These are phyloP conservation scores for Streptanthus diversifolius DNA, from an alignment of 345 rosid species.

Conservation along the genomic window DNA sequence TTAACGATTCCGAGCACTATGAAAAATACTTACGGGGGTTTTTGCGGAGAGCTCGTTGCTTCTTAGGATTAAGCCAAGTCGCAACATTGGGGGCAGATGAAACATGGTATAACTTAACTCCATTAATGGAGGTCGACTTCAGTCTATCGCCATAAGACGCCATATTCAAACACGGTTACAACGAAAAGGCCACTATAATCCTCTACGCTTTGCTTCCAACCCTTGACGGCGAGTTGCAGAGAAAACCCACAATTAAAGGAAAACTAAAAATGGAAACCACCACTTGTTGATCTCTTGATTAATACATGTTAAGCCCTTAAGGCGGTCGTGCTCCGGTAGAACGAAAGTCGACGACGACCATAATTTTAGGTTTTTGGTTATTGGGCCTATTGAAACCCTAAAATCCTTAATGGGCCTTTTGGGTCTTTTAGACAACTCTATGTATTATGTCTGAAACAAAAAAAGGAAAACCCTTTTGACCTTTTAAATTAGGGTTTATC, in stretches of 20 bases:
- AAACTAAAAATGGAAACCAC: not conserved
- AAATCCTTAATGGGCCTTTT: not conserved
- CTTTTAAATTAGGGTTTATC: constrained; percentile 30
- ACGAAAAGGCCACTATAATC: not conserved
- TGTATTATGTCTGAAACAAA: not conserved
- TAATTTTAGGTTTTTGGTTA: constrained; percentile 14
- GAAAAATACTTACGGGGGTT: constrained; percentile 44
- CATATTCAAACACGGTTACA: constrained; percentile 37
- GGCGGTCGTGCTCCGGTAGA: constrained; percentile 26
- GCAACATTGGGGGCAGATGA: constrained; percentile 65
- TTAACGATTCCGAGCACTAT: not conserved
- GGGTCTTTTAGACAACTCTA: not conserved
- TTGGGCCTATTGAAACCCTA: constrained; percentile 6
- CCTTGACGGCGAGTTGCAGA: constrained; percentile 19
- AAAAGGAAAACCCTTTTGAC: not conserved
- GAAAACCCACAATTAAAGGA: not conserved
- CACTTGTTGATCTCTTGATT: not conserved
- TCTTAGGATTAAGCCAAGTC: constrained; percentile 71
- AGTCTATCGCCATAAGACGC: constrained; percentile 55
- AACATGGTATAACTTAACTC: constrained; percentile 67
- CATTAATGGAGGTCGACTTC: constrained; percentile 80
- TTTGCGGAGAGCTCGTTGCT: constrained; percentile 73
- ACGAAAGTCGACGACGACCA: constrained; percentile 12
- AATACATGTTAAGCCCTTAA: not conserved
- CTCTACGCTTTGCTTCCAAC: not conserved